Evolutionary conservation across 2,329 filamentous ascomycete genomes (phyloP), one percentile per base, ranked within the genome.

Genomic region (Aspergillus sclerotialis): DNA sequence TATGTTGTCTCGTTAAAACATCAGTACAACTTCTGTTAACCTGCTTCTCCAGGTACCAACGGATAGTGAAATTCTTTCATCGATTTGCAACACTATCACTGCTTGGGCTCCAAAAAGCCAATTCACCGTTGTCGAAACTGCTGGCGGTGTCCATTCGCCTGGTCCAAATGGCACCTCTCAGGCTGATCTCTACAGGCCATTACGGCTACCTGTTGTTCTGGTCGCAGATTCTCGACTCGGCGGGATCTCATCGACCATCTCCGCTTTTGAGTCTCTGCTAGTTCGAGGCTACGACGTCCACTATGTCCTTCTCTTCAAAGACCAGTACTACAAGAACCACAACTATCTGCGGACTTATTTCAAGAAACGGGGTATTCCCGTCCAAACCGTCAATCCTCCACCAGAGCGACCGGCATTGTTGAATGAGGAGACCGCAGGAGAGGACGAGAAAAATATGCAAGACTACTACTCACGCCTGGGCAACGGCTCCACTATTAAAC

Each of bases 81-180:
- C 63, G 6, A 66, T 80, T 19, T 64, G 70, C 30, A 52, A 62
- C 23, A 60, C 65, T 5, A 54, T 70, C 13, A 52, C 58, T 13
- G 43, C 45, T 32, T 57, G 60, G 46, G 52, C 67, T 17, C 46
- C 37, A 35, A 50, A 38, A 30, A 52, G 50, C 32, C 74, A 74
- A n/a, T 76, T 80, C 59, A 63, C 84, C 1, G 71, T 93, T 30
- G 67, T 92, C 29, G 86, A 93, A 56, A 92, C 86, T 2, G 85
- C 86, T 1, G 86, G 85, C 1, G 86, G 86, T 1, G 82, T 90
- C 0, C 78, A 90, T 41, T 90, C 84, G 0, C 86, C 86, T 0
- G 76, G 76, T 0, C 86, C 85, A 1, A 84, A 82, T 23, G 84
- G 84, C 7, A 82, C 72, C 2, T 78, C 82, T 0, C 86, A 93